Evolutionary conservation across 352 stramenopile species (phyloP).

Genomic region (Blastocystis sp.): DNA sequence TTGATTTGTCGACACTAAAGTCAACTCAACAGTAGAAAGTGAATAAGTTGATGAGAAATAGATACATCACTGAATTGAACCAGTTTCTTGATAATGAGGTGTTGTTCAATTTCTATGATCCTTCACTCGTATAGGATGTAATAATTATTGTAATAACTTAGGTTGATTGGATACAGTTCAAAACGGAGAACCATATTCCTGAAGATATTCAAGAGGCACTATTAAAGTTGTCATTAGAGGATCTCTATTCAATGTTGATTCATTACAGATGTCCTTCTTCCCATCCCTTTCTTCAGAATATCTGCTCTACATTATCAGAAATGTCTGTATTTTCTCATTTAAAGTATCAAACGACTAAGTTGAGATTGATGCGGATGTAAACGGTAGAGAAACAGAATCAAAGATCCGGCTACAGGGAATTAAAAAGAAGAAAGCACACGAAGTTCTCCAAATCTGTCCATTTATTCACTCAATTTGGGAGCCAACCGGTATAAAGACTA

Average conservation of each 20-base stretch:
- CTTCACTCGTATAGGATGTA: not conserved
- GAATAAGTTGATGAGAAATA: not conserved
- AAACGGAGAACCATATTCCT: not conserved
- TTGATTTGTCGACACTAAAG: conserved; percentile 27
- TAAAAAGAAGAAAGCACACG: conserved; percentile 50
- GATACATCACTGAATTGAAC: not conserved
- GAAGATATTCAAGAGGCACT: not conserved
- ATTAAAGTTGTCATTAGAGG: not conserved
- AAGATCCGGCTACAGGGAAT: not conserved
- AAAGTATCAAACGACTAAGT: not conserved
- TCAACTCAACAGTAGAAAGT: not conserved
- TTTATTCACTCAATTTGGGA: conserved; percentile 26
- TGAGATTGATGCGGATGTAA: not conserved
- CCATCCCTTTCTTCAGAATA: not conserved
- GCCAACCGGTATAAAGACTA: not conserved
- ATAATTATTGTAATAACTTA: not conserved
- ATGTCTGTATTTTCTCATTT: conserved; percentile 28
- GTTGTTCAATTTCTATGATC: conserved; percentile 7
- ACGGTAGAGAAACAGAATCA: not conserved
- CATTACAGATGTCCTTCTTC: not conserved
- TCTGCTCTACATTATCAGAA: not conserved
- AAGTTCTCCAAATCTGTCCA: conserved; percentile 56
- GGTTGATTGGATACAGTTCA: conserved; percentile 45
- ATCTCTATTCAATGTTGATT: not conserved
- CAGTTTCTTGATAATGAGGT: not conserved